These are phyloP conservation scores for Collariella sp. DNA, from an alignment of 495 filamentous ascomycete species.

Conservation along the genomic window DNA sequence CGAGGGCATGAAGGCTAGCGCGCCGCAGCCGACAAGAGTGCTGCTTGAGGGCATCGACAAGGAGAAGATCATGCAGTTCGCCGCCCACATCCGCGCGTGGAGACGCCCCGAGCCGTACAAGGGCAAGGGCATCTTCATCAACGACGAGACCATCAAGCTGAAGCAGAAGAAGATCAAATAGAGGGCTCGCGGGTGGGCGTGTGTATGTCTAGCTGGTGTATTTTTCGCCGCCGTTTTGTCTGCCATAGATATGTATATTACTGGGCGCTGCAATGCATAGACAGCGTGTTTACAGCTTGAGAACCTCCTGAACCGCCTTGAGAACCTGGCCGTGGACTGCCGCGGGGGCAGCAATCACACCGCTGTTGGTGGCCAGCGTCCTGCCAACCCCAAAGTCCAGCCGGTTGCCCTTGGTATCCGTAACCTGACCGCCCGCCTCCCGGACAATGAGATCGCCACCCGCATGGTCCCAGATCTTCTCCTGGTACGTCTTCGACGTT, in stretches of 20 bases:
- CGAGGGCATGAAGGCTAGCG: conserved; percentile 72
- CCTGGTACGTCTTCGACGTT: conserved; percentile 74
- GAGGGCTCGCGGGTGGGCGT: conserved; percentile 14
- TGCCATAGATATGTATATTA: conserved; percentile 25
- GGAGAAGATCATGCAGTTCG: conserved; percentile 79
- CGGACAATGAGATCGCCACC: conserved; percentile 91
- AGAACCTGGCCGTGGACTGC: conserved; percentile 69
- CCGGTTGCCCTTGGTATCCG: conserved; percentile 67
- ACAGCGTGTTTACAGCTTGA: conserved; percentile 35
- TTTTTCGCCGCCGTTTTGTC: conserved; percentile 14
- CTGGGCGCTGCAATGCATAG: background rate
- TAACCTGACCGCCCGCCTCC: conserved; percentile 88
- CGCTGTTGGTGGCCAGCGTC: conserved; percentile 82
- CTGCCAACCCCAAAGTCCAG: conserved; percentile 81
- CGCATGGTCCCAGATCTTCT: conserved; percentile 99
- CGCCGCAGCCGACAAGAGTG: conserved; percentile 89
- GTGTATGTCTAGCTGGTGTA: conserved; percentile 14
- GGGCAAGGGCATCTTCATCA: conserved; percentile 97
- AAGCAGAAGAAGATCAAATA: conserved; percentile 99
- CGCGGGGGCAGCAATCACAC: conserved; percentile 79
- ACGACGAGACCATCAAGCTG: conserved; percentile 92
- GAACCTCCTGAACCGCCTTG: conserved; percentile 70
- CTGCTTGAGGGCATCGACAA: conserved; percentile 81
- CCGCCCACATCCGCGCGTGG: conserved; percentile 81
- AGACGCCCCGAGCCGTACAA: conserved; percentile 94